These are phyloP conservation scores for Sequoia sempervirens DNA, from an alignment of 75 land plant genomes.

Conservation along the genomic window DNA sequence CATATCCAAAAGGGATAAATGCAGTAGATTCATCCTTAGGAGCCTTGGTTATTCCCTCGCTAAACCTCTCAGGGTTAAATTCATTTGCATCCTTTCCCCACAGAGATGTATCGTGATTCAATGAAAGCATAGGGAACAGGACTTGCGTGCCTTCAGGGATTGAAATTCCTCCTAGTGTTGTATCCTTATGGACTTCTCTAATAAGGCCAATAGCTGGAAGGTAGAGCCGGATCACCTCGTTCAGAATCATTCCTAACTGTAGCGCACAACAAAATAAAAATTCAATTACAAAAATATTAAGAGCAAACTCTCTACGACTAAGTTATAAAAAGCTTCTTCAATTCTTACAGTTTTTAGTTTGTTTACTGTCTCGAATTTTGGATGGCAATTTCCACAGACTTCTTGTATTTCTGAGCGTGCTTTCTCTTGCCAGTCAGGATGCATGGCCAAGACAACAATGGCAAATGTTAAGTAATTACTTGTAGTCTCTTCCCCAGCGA, in stretches of 20 bases:
- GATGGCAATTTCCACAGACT: neutral
- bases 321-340: neutral
- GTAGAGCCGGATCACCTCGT: slow-evolving; percentile 20
- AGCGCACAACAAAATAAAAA: no score
- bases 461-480: neutral
- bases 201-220: slow-evolving; percentile 13
- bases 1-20: slow-evolving; percentile 35
- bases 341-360: neutral
- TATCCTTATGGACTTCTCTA: slow-evolving; percentile 6
- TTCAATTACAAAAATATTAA: neutral
- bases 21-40: slow-evolving; percentile 22
- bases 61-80: slow-evolving; percentile 48
- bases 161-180: slow-evolving; percentile 1
- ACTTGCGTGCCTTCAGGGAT: slow-evolving; percentile 21
- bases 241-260: slow-evolving; percentile 19
- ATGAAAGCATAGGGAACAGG: slow-evolving; percentile 14
- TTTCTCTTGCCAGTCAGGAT: slow-evolving; percentile 14
- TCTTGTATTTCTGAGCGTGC: slow-evolving; percentile 9
- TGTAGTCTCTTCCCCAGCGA: slow-evolving; percentile 18
- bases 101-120: slow-evolving; percentile 27
- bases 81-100: slow-evolving; percentile 49
- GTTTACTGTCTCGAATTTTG: neutral
- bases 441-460: slow-evolving; percentile 7
- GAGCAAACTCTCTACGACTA: neutral
- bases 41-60: slow-evolving; percentile 29